Evolutionary conservation across 116 monocot genomes (phyloP), one percentile per base, ranked within the genome.

Genomic region (Cymodocea nodosa): DNA sequence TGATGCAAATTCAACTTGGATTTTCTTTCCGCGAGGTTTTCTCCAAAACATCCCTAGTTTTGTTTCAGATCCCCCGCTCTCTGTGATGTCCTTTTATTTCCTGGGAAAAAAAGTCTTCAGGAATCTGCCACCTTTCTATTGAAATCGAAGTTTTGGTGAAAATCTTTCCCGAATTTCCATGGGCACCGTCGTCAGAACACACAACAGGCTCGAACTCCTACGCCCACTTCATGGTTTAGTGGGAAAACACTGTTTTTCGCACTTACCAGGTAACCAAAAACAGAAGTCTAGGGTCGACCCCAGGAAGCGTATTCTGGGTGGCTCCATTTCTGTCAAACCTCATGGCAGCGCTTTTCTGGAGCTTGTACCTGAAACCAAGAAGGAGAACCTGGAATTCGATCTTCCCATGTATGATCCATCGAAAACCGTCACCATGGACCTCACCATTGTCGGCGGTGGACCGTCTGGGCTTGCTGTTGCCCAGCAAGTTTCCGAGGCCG

Each of bases 281-380:
- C 70, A 59, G 4, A 50, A 63, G 6, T 40, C 18, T 11, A 73
- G 25, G 14, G 14, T 48, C 48, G 18, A 4, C 52, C 20, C 17
- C 62, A 39, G 7, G 53, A 70, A n/a, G 37, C 11, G 13, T 71
- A 63, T 56, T 70, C 51, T 13, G 19, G 35, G 25, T 14, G 19
- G 40, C 13, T 56, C 65, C 19, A 59, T 63, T 16, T 56, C 65
- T 23, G 55, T 63, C 51, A 75, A 50, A 15, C 62, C 73, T 35
- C 51, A 66, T 35, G 71, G 64, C 73, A 63, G 66, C 6, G 60
- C 76, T 16, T 70, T 93, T 51, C 81, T 93, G 25, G 93, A 93
- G 52, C 71, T 89, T 7, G 84, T 94, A 40, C 94, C 86, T 0
- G 87, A 84, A 70, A 76, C 75, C 37, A 94, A 89, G 84, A 89